Conservation (phyloP, 495 filamentous ascomycete species). For the Bathelium albidoporum region DNA sequence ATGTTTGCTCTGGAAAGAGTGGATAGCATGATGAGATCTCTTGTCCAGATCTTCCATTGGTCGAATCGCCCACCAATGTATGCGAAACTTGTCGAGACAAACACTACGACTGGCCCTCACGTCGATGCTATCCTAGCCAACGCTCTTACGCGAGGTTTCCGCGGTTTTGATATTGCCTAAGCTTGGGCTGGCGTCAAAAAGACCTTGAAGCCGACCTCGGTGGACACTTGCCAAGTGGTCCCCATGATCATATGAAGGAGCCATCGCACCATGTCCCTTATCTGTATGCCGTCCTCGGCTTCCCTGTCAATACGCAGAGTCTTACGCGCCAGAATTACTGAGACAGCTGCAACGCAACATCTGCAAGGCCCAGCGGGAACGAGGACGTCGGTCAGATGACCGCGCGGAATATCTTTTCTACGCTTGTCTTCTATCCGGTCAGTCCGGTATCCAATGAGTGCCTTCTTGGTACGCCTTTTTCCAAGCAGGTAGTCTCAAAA, state of each 20-base stretch:
- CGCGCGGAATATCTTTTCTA: conserved; percentile 17
- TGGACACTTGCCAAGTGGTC: conserved; percentile 15
- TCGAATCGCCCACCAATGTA: conserved; percentile 17
- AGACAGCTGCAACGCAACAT: conserved; percentile 18
- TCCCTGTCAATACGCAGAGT: conserved; percentile 16
- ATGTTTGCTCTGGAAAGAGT: conserved; percentile 18
- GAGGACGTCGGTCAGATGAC: conserved; percentile 21
- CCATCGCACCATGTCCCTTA: conserved; percentile 19
- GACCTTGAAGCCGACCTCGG: conserved; percentile 17
- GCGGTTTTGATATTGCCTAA: conserved; percentile 7
- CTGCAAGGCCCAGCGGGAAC: conserved; percentile 14
- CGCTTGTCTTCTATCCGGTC: conserved; percentile 18
- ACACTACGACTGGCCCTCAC: conserved; percentile 20
- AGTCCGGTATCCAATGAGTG: conserved; percentile 16
- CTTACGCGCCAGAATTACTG: conserved; percentile 10
- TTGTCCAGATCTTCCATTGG: conserved; percentile 16
- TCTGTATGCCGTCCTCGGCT: conserved; percentile 14
- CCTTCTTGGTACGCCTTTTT: conserved; percentile 17
- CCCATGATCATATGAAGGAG: conserved; percentile 19
- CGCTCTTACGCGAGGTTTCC: conserved; percentile 14
- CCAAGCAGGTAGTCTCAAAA: conserved; percentile 14
- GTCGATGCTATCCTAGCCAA: conserved; percentile 20
- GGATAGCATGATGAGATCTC: conserved; percentile 18
- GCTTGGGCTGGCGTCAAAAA: conserved; percentile 18
- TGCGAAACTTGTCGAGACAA: conserved; percentile 20